Percentiles rank a stretch among this genome's conserved stretches.
These are phyloP conservation scores for Chytriomyces sp. DNA, from an alignment of 192 early-diverging fungal genomes.

Conservation along the genomic window DNA sequence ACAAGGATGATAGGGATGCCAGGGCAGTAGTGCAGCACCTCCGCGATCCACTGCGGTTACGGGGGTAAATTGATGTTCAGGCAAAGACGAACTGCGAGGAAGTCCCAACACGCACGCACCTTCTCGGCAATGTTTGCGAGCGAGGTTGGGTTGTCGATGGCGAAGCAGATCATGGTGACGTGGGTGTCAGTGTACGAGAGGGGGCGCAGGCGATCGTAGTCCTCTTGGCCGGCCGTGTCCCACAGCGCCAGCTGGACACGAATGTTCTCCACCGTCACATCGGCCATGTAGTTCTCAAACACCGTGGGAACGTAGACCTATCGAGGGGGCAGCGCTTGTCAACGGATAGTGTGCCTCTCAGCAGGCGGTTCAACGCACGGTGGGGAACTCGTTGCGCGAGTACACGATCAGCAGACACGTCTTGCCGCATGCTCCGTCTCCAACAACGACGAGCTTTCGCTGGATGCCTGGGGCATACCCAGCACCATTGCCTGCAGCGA, in stretches of 20 bases:
- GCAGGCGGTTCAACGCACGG: constrained; percentile 15
- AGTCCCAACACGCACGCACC: not conserved
- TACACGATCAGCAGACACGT: constrained; percentile 58
- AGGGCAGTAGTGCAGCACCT: constrained; percentile 25
- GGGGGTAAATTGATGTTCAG: not conserved
- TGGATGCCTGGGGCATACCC: not conserved
- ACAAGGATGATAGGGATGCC: constrained; percentile 31
- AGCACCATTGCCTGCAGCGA: not conserved
- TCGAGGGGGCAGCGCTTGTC: no score
- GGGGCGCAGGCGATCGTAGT: constrained; percentile 92
- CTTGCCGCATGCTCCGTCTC: constrained; percentile 61
- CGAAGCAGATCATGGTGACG: constrained; percentile 76
- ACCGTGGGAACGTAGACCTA: constrained; percentile 83
- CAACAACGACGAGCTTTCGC: constrained; percentile 57
- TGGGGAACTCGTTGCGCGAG: constrained; percentile 48
- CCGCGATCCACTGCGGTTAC: constrained; percentile 19
- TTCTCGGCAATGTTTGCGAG: constrained; percentile 14
- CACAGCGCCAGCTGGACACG: constrained; percentile 74
- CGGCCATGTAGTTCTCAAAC: constrained; percentile 54
- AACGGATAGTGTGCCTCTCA: no score
- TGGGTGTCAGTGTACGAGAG: constrained; percentile 90
- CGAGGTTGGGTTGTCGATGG: constrained; percentile 65
- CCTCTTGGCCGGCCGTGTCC: constrained; percentile 98
- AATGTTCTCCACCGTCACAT: constrained; percentile 28
- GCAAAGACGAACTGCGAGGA: not conserved